Base-by-base conservation (phyloP, 768 basidiomycete genomes). In the Floccularia luteovirens region DNA sequence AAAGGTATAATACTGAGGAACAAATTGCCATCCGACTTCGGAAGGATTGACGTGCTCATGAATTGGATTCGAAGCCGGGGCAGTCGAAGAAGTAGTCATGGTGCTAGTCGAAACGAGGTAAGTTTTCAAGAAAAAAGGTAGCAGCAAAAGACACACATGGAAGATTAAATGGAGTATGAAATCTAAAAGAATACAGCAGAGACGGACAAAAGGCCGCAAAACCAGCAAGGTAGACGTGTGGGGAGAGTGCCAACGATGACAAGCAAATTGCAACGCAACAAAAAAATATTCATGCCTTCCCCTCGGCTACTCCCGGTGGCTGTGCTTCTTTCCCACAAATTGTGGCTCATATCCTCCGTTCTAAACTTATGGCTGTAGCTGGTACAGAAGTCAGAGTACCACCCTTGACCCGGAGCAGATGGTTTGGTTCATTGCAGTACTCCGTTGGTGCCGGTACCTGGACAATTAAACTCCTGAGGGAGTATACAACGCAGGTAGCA, bases 21-120 rank as follows among this genome's bases (percentile, higher is more conserved):
- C 92, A 69, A 97, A 97, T 67, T 97, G 92, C 91, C 92, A 97
- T 66, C 93, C 92, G 58, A 97, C 93, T 70, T 96, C 90, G 52
- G 83, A 90, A 63, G 87, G 87, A 70, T 83, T 69, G 70, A 88
- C 81, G 57, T 71, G 75, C 62, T 69, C 71, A 57, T 76, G 75
- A 52, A 64, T 53, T 50, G 62, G 45, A 48, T 8, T 8, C 8
- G 14, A 8, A 17, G 63, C 56, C 52, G 63, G 47, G 53, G 75
- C 53, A 58, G 65, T 47, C 39, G 51, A 45, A 25, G 63, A 54
- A 55, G 62, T 63, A 41, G 64, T 58, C 64, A 70, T 66, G 60
- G 23, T 33, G 7, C 36, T 3, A 21, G 17, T n/a, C 8, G 20
- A 11, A 34, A 21, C n/a, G 17, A 31, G 39, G 13, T n/a, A 16